A percentile compares a stretch with the other conserved stretches of the same genome.
Evolutionary conservation across 108 stramenopile species (phyloP).

Genomic region (Aurantiochytrium sp.): DNA sequence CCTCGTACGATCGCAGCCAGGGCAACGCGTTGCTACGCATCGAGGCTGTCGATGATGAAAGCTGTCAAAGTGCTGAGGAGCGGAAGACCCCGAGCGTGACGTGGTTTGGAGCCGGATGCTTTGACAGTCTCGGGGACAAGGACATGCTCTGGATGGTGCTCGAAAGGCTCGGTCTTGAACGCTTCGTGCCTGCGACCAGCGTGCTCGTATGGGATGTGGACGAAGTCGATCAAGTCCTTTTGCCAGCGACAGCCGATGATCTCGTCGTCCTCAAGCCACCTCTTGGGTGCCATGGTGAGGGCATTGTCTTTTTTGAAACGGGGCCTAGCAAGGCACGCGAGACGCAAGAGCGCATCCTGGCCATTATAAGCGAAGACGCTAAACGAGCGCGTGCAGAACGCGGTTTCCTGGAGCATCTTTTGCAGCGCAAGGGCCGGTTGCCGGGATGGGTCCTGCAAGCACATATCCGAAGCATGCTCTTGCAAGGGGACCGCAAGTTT

Average conservation of each 20-base stretch:
- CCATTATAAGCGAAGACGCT: neutral
- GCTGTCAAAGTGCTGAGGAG: neutral
- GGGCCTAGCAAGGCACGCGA: neutral
- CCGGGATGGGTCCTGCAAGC: neutral
- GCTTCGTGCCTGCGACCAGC: neutral
- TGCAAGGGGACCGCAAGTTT: neutral
- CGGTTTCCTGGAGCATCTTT: neutral
- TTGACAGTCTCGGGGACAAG: neutral
- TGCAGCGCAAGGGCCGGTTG: neutral
- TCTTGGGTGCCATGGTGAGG: neutral
- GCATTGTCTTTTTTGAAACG: neutral
- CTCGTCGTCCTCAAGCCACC: neutral
- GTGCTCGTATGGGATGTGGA: neutral
- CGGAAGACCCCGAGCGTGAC: neutral
- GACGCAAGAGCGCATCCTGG: neutral
- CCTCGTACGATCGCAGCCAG: neutral
- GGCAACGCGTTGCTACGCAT: neutral
- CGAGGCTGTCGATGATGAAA: neutral
- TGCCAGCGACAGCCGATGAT: neutral
- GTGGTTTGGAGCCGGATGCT: neutral
- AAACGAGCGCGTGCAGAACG: neutral
- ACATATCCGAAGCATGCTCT: neutral
- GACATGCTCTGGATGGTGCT: neutral
- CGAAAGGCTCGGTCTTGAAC: neutral
- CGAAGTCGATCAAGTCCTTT: neutral